Conservation (phyloP, 306 rosid species). For the Vachellia pachyceras region DNA sequence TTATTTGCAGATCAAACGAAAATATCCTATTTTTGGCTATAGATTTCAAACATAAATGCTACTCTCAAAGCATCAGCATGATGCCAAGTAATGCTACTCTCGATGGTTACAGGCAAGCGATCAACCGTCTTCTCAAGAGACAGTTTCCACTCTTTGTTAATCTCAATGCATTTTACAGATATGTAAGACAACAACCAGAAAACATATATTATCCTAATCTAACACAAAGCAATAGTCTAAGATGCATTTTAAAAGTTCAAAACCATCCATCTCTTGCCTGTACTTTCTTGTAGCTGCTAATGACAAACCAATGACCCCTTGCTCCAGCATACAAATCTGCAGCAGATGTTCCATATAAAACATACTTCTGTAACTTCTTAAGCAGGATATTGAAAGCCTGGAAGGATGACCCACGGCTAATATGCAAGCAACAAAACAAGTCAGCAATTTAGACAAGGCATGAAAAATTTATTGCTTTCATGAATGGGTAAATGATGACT, state of each 20-base stretch:
- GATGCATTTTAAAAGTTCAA: no score
- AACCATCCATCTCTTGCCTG: slow-evolving; percentile 40
- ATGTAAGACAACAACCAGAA: no score
- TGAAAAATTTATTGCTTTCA: slow-evolving; percentile 21
- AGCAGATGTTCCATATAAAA: slow-evolving; percentile 83
- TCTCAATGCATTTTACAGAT: no score
- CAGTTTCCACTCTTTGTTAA: no score
- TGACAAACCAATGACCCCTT: no score
- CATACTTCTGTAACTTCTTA: slow-evolving; percentile 85
- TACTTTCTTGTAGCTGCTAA: slow-evolving; percentile 86
- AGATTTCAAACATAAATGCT: no score
- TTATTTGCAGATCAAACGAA: no score
- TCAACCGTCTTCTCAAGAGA: no score
- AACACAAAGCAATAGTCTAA: no score
- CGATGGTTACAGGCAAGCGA: slow-evolving; percentile 56
- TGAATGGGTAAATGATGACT: neutral
- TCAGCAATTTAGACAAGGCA: neutral
- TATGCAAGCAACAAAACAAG: neutral
- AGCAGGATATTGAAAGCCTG: no score
- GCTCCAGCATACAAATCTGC: slow-evolving; percentile 93
- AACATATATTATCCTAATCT: no score
- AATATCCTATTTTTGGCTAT: no score
- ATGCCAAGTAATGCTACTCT: slow-evolving; percentile 89
- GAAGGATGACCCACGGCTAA: neutral
- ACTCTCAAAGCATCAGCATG: slow-evolving; percentile 89